Evolutionary conservation across 768 basidiomycete genomes (phyloP).

Genomic region (Hygrocybe coccinea): DNA sequence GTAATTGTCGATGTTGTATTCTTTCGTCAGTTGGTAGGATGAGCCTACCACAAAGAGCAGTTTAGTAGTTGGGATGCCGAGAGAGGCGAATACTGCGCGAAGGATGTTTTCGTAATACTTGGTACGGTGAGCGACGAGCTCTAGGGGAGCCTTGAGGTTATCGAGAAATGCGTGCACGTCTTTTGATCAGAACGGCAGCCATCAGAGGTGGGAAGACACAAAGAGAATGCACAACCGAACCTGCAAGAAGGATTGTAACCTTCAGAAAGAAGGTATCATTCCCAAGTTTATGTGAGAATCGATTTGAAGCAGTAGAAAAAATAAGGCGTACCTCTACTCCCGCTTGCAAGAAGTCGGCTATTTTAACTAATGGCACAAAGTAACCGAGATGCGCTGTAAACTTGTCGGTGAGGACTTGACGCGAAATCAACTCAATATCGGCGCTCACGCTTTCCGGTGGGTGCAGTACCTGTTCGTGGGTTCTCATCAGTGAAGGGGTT

Average conservation of each 20-base stretch:
- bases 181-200: slow-evolving; percentile 24
- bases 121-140: slow-evolving; percentile 81
- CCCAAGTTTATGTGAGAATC: slow-evolving; percentile 16
- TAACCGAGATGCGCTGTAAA: slow-evolving; percentile 89
- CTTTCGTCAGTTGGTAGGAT: slow-evolving; percentile 83
- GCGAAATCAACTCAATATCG: background rate
- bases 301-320: slow-evolving; percentile 8
- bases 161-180: slow-evolving; percentile 98
- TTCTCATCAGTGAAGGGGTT: slow-evolving; percentile 10
- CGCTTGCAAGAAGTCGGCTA: slow-evolving; percentile 91
- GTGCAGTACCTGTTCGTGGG: slow-evolving; percentile 71
- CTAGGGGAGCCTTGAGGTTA: slow-evolving; percentile 91
- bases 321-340: slow-evolving; percentile 67
- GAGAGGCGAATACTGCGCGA: slow-evolving; percentile 75
- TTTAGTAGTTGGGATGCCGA: slow-evolving; percentile 85
- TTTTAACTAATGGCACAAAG: slow-evolving; percentile 91
- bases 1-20: slow-evolving; percentile 96
- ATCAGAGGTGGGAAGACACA: background rate
- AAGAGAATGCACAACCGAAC: slow-evolving; percentile 30
- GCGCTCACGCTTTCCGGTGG: slow-evolving; percentile 86
- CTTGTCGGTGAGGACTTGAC: slow-evolving; percentile 2
- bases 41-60: slow-evolving; percentile 85
- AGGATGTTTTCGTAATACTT: slow-evolving; percentile 87
- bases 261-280: slow-evolving; percentile 19
- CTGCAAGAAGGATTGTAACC: slow-evolving; percentile 80